Percentiles rank a stretch among this genome's conserved stretches.
Conservation (phyloP, 257 asterid species). For the Penstemon eatonii region DNA sequence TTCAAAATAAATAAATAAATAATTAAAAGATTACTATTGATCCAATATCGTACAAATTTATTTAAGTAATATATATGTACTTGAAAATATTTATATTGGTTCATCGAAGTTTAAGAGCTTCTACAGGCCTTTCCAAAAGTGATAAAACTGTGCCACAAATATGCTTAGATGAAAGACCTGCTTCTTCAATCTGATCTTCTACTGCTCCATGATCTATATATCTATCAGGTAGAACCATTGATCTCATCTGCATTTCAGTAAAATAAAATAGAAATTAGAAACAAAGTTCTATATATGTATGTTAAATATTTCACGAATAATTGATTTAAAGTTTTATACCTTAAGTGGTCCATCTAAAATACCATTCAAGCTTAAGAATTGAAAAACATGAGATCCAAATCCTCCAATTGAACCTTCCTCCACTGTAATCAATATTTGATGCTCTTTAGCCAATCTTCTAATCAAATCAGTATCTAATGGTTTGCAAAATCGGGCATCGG, state of each 20-base stretch:
- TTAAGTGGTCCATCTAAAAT: slow-evolving; percentile 69
- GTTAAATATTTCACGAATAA: neutral
- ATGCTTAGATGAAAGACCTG: slow-evolving; percentile 67
- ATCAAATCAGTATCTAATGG: slow-evolving; percentile 70
- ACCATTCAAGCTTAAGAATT: slow-evolving; percentile 60
- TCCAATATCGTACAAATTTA: too few relatives aligned
- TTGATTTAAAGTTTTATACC: slow-evolving; percentile 35
- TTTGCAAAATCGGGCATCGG: slow-evolving; percentile 84
- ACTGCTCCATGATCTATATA: slow-evolving; percentile 83
- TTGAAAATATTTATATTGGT: too few relatives aligned
- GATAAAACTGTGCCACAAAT: slow-evolving; percentile 64
- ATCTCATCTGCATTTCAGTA: slow-evolving; percentile 56
- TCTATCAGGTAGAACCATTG: slow-evolving; percentile 76
- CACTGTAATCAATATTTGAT: slow-evolving; percentile 62
- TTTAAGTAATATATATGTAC: too few relatives aligned
- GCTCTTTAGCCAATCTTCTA: slow-evolving; percentile 58
- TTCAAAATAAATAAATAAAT: too few relatives aligned
- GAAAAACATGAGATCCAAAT: slow-evolving; percentile 73
- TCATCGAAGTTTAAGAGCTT: slow-evolving; percentile 51
- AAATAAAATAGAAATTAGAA: neutral
- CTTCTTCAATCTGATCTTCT: slow-evolving; percentile 69
- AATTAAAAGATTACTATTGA: too few relatives aligned
- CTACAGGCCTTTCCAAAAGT: slow-evolving; percentile 57
- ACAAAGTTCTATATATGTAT: neutral
- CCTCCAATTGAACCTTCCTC: slow-evolving; percentile 90